Percentiles rank a stretch among this genome's conserved stretches.
These are phyloP conservation scores for Penicillium italicum DNA, from an alignment of 2,329 filamentous ascomycete species.

Conservation along the genomic window DNA sequence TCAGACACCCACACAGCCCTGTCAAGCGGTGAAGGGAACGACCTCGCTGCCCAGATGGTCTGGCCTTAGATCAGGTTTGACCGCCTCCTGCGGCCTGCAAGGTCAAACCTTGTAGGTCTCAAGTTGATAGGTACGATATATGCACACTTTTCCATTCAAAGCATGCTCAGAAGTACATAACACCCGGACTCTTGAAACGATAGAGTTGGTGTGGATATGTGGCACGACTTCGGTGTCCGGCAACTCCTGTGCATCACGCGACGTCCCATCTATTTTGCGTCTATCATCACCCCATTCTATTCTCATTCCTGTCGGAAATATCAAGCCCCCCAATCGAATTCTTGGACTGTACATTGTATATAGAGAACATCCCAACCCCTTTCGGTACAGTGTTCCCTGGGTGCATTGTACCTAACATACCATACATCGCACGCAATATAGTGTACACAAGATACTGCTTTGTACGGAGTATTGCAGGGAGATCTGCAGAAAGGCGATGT, in stretches of 20 bases:
- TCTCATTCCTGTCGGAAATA: not conserved
- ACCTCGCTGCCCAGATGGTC: slow-evolving; percentile 12
- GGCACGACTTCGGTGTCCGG: slow-evolving; percentile 11
- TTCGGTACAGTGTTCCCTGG: not conserved
- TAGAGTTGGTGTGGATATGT: slow-evolving; percentile 8
- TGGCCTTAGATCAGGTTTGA: slow-evolving; percentile 22
- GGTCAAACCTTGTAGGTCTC: slow-evolving; percentile 27
- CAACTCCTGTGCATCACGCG: slow-evolving; percentile 10
- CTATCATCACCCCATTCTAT: not conserved
- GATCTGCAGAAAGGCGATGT: slow-evolving; percentile 3
- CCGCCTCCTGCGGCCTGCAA: slow-evolving; percentile 29
- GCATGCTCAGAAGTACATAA: slow-evolving; percentile 7
- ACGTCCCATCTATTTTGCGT: not conserved
- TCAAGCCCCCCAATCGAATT: not conserved
- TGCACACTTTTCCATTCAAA: slow-evolving; percentile 1
- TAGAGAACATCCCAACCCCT: not conserved
- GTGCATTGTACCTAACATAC: slow-evolving; percentile 7
- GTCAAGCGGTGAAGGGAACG: slow-evolving; percentile 21
- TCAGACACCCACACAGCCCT: slow-evolving; percentile 24
- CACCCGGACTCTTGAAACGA: not conserved
- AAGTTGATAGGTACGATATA: slow-evolving; percentile 8
- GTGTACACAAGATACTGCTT: not conserved
- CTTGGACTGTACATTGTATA: not conserved
- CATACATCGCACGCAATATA: not conserved
- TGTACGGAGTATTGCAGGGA: not conserved